Evolutionary conservation across 2,329 filamentous ascomycete species (phyloP).

Genomic region (Hymenoscyphus albidus): DNA sequence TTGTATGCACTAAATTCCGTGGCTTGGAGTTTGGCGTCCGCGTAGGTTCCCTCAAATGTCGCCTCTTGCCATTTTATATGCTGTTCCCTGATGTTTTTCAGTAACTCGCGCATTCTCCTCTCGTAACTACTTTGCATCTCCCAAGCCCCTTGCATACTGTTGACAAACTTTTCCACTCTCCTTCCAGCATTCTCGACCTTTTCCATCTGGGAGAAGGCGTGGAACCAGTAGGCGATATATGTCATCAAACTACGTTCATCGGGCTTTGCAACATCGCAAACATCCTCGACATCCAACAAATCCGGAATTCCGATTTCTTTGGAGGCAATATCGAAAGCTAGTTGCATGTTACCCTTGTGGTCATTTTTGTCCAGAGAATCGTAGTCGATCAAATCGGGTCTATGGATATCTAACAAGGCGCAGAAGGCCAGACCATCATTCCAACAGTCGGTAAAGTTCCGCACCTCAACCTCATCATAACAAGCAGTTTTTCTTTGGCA

Average conservation of each 20-base stretch:
- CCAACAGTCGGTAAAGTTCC: constrained; percentile 94
- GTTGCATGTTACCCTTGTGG: constrained; percentile 94
- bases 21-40: constrained; percentile 85
- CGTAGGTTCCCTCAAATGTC: constrained; percentile 85
- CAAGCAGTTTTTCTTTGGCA: constrained; percentile 98
- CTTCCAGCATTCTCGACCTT: constrained; percentile 96
- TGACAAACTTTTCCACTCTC: constrained; percentile 96
- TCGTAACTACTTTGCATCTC: constrained; percentile 99
- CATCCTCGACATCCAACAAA: constrained; percentile 94
- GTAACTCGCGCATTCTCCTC: constrained; percentile 77
- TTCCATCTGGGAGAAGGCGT: constrained; percentile 98
- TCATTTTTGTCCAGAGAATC: constrained; percentile 91
- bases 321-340: constrained; percentile 93
- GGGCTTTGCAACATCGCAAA: constrained; percentile 92
- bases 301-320: constrained; percentile 97
- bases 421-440: constrained; percentile 97
- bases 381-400: constrained; percentile 95
- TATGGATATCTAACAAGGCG: constrained; percentile 91
- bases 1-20: constrained; percentile 85
- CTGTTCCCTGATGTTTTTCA: constrained; percentile 71
- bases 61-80: constrained; percentile 72
- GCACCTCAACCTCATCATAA: constrained; percentile 93
- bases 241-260: constrained; percentile 98
- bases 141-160: constrained; percentile 98
- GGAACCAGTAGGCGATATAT: constrained; percentile 99